A percentile compares a stretch with the other conserved stretches of the same genome.
These are phyloP conservation scores for Cryptococcus maquisensis DNA, from an alignment of 1,284 basidiomycete genomes.

Conservation along the genomic window DNA sequence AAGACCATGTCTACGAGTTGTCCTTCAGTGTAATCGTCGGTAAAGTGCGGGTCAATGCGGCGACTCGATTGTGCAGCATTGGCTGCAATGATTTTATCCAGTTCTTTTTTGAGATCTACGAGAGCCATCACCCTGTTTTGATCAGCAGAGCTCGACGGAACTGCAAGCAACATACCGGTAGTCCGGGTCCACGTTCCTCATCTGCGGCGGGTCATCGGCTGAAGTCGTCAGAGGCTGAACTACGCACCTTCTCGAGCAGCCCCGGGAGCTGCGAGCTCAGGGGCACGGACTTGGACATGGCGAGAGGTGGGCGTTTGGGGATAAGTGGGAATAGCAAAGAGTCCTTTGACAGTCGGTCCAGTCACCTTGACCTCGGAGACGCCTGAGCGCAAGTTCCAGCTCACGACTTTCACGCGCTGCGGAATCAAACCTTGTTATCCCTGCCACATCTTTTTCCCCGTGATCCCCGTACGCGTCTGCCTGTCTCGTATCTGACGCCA, in stretches of 20 bases:
- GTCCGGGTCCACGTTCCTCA: conserved; percentile 41
- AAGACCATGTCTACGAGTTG: conserved; percentile 76
- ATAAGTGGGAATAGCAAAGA: too few relatives aligned
- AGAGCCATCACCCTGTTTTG: conserved; percentile 81
- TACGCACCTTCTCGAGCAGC: conserved; percentile 25
- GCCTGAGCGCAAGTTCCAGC: too few relatives aligned
- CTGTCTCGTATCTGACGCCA: not conserved
- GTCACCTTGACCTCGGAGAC: too few relatives aligned
- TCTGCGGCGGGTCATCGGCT: conserved; percentile 18
- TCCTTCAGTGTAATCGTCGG: conserved; percentile 76
- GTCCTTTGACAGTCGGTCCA: too few relatives aligned
- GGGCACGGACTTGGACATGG: not conserved
- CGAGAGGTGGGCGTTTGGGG: not conserved
- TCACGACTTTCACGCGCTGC: not conserved
- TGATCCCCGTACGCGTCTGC: not conserved
- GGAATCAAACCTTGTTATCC: not conserved
- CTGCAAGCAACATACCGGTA: conserved; percentile 26
- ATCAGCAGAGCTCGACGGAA: not conserved
- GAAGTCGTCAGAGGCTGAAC: not conserved
- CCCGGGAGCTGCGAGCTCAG: conserved; percentile 7
- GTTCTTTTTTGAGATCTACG: conserved; percentile 83
- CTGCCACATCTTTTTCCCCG: not conserved
- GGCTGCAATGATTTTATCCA: conserved; percentile 59
- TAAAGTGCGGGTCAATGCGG: conserved; percentile 30
- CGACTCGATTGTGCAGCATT: conserved; percentile 54